phyloP scores from a whole-genome alignment of 768 basidiomycete species.

The Russula olivacea region DNA sequence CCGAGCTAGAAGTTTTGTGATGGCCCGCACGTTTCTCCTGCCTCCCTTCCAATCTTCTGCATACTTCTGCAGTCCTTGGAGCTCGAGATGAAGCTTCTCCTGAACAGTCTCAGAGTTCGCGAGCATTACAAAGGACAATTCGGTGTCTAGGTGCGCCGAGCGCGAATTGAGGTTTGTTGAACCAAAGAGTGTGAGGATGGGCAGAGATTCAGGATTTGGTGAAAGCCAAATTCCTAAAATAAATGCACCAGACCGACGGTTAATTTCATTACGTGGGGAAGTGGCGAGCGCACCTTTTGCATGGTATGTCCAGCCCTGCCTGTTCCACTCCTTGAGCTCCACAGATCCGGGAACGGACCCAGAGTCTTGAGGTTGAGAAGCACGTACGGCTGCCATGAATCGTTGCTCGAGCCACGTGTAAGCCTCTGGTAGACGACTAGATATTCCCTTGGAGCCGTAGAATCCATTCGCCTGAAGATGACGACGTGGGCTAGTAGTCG shows the following conservation, averaged over 20 bases:
- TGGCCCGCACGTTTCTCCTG: slow-evolving; percentile 51
- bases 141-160: slow-evolving; percentile 85
- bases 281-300: slow-evolving; percentile 69
- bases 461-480: slow-evolving; percentile 85
- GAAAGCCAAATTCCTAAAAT: slow-evolving; percentile 82
- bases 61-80: slow-evolving; percentile 45
- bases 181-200: slow-evolving; percentile 78
- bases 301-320: slow-evolving; percentile 93
- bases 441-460: slow-evolving; percentile 81
- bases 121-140: slow-evolving; percentile 81
- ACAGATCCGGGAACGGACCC: slow-evolving; percentile 43
- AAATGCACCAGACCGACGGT: neutral
- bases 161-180: slow-evolving; percentile 94
- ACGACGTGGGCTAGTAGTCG: slow-evolving; percentile 6
- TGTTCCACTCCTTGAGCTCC: slow-evolving; percentile 81
- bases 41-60: slow-evolving; percentile 55
- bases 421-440: slow-evolving; percentile 90
- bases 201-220: slow-evolving; percentile 44
- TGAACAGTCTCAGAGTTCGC: slow-evolving; percentile 52
- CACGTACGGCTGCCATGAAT: slow-evolving; percentile 63
- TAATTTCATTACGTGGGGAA: neutral
- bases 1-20: slow-evolving; percentile 58
- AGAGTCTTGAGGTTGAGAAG: slow-evolving; percentile 34
- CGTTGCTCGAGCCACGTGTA: slow-evolving; percentile 84
- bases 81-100: slow-evolving; percentile 46